These are phyloP conservation scores for Blastomyces parvus DNA, from an alignment of 2,329 filamentous ascomycete genomes.

Conservation along the genomic window DNA sequence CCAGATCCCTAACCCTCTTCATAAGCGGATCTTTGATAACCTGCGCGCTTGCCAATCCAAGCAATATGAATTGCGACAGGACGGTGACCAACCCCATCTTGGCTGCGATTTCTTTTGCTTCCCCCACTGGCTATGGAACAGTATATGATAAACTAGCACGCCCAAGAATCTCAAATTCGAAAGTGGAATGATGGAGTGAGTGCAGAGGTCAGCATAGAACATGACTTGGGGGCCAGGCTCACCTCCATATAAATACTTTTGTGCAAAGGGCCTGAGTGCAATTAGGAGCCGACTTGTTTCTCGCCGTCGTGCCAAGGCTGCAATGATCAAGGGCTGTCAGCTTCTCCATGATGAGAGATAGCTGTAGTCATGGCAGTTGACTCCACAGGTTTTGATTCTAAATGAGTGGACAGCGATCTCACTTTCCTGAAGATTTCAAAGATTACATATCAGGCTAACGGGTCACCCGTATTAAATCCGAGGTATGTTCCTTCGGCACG, in stretches of 20 bases:
- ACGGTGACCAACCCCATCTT: background rate
- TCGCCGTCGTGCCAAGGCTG: background rate
- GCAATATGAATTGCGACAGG: background rate
- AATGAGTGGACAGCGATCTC: background rate
- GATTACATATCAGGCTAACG: background rate
- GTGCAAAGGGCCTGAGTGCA: background rate
- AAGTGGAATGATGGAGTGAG: background rate
- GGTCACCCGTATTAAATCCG: background rate
- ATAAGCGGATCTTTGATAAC: background rate
- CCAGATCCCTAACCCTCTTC: background rate
- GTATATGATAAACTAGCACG: background rate
- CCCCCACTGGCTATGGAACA: background rate
- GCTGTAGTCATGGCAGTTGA: background rate
- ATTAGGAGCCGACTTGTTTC: background rate
- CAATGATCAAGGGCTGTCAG: background rate
- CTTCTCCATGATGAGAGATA: background rate
- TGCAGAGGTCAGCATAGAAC: background rate
- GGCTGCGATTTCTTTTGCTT: background rate
- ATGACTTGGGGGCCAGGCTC: background rate
- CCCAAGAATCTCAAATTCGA: background rate
- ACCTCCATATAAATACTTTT: background rate
- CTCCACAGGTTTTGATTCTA: background rate
- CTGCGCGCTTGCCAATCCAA: background rate
- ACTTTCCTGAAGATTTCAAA: background rate
- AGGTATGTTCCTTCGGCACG: background rate